Conservation (phyloP, 179 eudicot species). For the Beta lomatogona region DNA sequence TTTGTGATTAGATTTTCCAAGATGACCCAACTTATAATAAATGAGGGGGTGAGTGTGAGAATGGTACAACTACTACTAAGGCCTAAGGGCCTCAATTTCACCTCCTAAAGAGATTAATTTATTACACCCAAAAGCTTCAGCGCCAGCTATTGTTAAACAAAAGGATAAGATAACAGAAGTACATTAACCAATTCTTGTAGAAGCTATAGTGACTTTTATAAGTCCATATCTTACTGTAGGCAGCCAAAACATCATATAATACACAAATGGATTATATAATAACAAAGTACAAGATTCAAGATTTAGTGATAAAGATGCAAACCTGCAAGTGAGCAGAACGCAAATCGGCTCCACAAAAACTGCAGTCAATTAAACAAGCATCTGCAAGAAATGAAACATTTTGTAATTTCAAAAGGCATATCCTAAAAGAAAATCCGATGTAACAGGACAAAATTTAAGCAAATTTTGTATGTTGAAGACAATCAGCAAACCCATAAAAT, state of each 20-base stretch:
- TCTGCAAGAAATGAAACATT: constrained; percentile 51
- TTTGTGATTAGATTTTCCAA: neutral
- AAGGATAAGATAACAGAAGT: neutral
- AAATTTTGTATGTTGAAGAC: neutral
- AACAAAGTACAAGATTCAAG: neutral
- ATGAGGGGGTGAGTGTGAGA: neutral
- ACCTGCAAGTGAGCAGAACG: constrained; percentile 97
- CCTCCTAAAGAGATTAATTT: neutral
- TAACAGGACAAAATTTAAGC: neutral
- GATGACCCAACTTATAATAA: neutral
- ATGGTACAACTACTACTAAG: neutral
- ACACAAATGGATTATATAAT: neutral
- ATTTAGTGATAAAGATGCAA: neutral
- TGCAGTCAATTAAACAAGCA: constrained; percentile 87
- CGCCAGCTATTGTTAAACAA: neutral
- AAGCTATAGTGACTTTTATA: neutral
- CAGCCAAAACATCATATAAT: neutral
- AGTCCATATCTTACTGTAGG: neutral
- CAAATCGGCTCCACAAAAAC: constrained; percentile 92
- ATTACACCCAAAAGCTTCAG: neutral
- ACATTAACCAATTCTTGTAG: neutral
- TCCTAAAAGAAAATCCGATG: neutral
- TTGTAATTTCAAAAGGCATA: constrained; percentile 9
- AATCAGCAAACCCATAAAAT: neutral
- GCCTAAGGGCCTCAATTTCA: neutral